Evolutionary conservation across 192 early-diverging fungal genomes (phyloP), one percentile per base, ranked within the genome.

Genomic region (Borealophlyctis nickersoniae): DNA sequence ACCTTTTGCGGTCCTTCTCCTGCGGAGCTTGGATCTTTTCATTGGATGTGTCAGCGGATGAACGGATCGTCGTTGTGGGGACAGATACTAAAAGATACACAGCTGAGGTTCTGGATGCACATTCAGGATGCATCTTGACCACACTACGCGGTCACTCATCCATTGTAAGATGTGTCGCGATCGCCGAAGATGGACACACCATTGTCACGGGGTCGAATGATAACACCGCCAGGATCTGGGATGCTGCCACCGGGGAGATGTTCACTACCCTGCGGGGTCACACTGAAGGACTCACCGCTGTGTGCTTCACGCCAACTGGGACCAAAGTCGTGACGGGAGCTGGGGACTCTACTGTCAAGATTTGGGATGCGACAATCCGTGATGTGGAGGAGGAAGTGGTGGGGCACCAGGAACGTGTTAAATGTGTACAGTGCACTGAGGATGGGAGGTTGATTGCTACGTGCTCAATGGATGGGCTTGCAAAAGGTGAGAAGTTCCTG

Each of bases 301-400:
- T 61, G 36, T 0, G 22, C 22, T 22, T 58, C 13, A 36, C 22
- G 7, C 7, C 22, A 58, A 58, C 29, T 1, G 33, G 39, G 19
- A 19, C 7, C 19, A 45, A 45, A 19, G 9, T 45, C 19, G 39
- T 45, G 7, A 45, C 39, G 39, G 39, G 39, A 19, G 39, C 39
- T 27, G 62, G 31, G 4, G 91, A 93, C 71, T 86, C 87, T 71
- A 90, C 91, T 23, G 70, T 93, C 53, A 89, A 86, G 51, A 77
- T 93, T 36, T 94, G 92, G 92, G 86, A 94, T 60, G 69, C 90
- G 2, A 26, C 26, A 22, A 14, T 51, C 11, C n/a, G 66, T 9
- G 14, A 19, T 5, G n/a, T 26, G 60, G 23, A 49, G 19, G 22
- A 4, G 16, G 27, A 30, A 19, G 24, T 67, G 32, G 36, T 63